Conservation (phyloP, 352 stramenopile species). For the Pythium rishiriense region DNA sequence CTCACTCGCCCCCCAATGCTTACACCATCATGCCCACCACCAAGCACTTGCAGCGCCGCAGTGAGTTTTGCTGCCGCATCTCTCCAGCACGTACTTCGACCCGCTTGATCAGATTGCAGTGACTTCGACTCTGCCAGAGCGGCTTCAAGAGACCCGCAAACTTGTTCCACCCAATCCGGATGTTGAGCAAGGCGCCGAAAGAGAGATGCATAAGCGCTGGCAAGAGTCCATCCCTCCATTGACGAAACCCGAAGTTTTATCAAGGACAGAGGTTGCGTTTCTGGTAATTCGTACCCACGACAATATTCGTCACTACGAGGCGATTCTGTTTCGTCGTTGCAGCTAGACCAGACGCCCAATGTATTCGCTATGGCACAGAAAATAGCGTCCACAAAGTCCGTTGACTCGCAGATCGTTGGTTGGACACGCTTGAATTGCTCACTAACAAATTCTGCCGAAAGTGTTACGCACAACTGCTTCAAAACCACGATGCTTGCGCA, state of each 20-base stretch:
- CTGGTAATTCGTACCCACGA: not conserved
- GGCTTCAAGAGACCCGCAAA: conserved; percentile 16
- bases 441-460: conserved; percentile 43
- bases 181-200: conserved; percentile 31
- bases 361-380: conserved; percentile 36
- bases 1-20: conserved; percentile 60
- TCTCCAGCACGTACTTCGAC: conserved; percentile 1
- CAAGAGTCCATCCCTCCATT: conserved; percentile 42
- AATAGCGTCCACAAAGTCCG: conserved; percentile 37
- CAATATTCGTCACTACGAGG: not conserved
- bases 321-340: conserved; percentile 14
- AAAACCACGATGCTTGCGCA: conserved; percentile 52
- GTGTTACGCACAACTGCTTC: conserved; percentile 36
- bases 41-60: conserved; percentile 53
- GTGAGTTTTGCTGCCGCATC: conserved; percentile 19
- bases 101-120: not conserved
- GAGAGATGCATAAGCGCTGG: conserved; percentile 49
- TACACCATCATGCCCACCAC: conserved; percentile 51
- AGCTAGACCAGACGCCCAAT: conserved; percentile 41
- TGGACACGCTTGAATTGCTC: conserved; percentile 36
- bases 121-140: conserved; percentile 1
- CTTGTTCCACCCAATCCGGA: not conserved
- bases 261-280: not conserved
- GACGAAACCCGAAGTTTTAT: conserved; percentile 50
- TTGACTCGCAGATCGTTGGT: conserved; percentile 7